Base-by-base conservation (phyloP, 192 early-diverging fungal genomes). In the Pilobolus umbonatus region DNA sequence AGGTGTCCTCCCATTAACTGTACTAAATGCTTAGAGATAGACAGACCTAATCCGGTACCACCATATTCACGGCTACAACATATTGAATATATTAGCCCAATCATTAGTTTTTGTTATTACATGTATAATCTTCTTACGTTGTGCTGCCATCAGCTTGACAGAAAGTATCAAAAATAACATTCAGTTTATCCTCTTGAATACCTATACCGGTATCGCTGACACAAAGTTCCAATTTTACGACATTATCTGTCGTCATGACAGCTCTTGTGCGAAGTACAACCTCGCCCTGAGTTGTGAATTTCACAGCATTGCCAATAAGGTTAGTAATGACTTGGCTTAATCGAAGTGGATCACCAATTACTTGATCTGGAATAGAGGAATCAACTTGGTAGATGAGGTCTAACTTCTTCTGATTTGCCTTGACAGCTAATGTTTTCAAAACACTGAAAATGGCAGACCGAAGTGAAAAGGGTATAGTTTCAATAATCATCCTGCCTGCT, bases 161-260 rank as follows among this genome's bases (percentile, higher is more conserved):
- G 72, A 92, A 94, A 21, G 84, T 85, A 32, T 89, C 84, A 65
- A 94, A 94, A 21, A 92, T 81, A 46, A 88, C 73, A 22, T 75
- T 62, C 43, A 86, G 77, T 65, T 90, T 91, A 43, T 89, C 89
- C 44, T 80, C 80, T 43, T 82, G 74, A 53, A 94, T 91, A n/a
- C 91, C 91, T 45, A 94, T 94, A 31, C 91, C 91, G 1, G 89
- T 89, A 52, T 94, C 91, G 14, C 71, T 73, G 35, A 94, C 86
- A 57, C 77, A 79, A 40, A 93, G 79, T 42, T 85, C 78, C 29
- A 92, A 67, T 24, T 68, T 72, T 17, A 86, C 67, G 12, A 70
- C 52, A 32, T 68, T 65, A 54, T 62, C 68, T 0, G 65, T 8
- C 44, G 25, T 59, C 14, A 29, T 21, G 22, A 47, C 30, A 36